Evolutionary conservation across 441 rosid genomes (phyloP).

Genomic region (Erodium trifolium): DNA sequence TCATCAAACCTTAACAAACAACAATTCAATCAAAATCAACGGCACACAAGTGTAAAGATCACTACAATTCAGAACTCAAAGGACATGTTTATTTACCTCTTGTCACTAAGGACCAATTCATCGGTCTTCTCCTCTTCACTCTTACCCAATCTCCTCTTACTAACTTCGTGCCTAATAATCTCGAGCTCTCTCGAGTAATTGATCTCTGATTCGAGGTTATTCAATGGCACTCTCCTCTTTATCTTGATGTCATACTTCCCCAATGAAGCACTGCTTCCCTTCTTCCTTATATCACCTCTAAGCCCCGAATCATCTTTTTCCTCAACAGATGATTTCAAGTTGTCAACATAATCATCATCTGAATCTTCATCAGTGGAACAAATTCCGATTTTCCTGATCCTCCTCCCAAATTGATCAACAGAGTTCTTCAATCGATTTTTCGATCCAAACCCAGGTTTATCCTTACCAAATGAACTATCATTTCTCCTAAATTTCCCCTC

Average conservation of each 20-base stretch:
- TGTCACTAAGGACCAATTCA: slow-evolving; percentile 53
- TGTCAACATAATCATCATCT: slow-evolving; percentile 29
- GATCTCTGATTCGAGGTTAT: slow-evolving; percentile 42
- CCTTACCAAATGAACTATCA: slow-evolving; percentile 28
- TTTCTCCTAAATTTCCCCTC: slow-evolving; percentile 19
- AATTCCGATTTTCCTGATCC: slow-evolving; percentile 47
- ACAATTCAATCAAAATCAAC: slow-evolving; percentile 1
- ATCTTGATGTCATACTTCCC: slow-evolving; percentile 65
- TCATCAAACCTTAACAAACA: slow-evolving; percentile 62
- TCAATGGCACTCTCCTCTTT: slow-evolving; percentile 54
- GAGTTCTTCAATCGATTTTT: not conserved
- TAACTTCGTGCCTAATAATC: slow-evolving; percentile 49
- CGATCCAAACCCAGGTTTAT: not conserved
- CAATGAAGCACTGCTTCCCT: slow-evolving; percentile 60
- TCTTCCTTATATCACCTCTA: slow-evolving; percentile 37
- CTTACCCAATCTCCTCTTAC: slow-evolving; percentile 34
- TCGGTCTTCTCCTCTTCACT: slow-evolving; percentile 24
- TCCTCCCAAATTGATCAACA: slow-evolving; percentile 18
- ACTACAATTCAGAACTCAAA: not conserved
- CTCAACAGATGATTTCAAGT: slow-evolving; percentile 16
- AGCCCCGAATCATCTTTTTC: slow-evolving; percentile 28
- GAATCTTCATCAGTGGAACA: slow-evolving; percentile 67
- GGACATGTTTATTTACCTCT: slow-evolving; percentile 32
- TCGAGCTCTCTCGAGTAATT: slow-evolving; percentile 51
- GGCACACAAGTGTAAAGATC: not conserved